Conservation (phyloP, 441 rosid species). For the Capsella rubella region DNA sequence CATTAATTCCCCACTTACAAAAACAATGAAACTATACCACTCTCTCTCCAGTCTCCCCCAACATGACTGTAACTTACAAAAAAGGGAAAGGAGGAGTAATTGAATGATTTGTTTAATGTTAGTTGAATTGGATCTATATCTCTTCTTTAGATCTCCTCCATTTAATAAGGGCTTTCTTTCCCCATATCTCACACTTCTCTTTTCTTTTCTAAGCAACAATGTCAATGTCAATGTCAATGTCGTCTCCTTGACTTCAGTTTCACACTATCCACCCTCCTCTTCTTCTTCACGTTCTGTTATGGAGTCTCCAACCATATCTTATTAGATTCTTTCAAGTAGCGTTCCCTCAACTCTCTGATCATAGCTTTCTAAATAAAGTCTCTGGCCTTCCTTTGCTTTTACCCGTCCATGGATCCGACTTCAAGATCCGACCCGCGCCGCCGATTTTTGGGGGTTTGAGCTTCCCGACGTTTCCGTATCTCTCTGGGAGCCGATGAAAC, state of each 20-base stretch:
- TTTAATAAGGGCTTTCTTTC: not conserved
- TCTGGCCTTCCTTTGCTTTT: not conserved
- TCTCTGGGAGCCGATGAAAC: slow-evolving; percentile 56
- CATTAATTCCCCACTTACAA: too few species aligned
- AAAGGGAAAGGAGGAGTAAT: not conserved
- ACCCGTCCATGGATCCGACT: slow-evolving; percentile 27
- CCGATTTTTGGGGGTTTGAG: not conserved
- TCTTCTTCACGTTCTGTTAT: not conserved
- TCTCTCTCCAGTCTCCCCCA: not conserved
- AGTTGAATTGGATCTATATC: slow-evolving; percentile 10
- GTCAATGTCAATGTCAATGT: slow-evolving; percentile 21
- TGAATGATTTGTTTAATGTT: slow-evolving; percentile 20
- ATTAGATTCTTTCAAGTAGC: not conserved
- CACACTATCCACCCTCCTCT: not conserved
- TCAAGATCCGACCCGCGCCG: slow-evolving; percentile 28
- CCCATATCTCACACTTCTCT: slow-evolving; percentile 13
- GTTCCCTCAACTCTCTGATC: not conserved
- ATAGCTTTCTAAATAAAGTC: not conserved
- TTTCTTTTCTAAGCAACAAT: slow-evolving; percentile 9
- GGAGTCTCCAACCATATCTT: not conserved
- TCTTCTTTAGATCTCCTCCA: slow-evolving; percentile 29
- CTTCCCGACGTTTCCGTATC: slow-evolving; percentile 1
- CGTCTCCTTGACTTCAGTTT: slow-evolving; percentile 28
- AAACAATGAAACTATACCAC: not conserved
- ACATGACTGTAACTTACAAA: slow-evolving; percentile 4